Conservation (phyloP, 2,329 filamentous ascomycete species). For the Diaporthe ilicicola region DNA sequence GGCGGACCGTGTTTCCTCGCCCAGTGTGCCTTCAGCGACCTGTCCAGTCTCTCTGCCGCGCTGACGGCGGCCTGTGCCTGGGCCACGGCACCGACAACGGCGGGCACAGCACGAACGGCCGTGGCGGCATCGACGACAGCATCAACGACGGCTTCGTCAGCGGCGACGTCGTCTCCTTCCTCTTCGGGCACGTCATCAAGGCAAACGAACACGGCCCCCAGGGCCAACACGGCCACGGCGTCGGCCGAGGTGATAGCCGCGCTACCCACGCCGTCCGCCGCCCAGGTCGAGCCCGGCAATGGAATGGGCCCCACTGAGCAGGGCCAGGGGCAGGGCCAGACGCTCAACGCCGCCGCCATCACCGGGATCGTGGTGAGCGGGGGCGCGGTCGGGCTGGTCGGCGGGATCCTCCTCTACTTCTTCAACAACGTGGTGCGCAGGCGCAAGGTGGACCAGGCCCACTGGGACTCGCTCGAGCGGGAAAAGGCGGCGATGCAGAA, state of each 20-base stretch:
- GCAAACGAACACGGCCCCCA: background rate
- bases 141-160: too few species aligned
- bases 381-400: slow-evolving; percentile 12
- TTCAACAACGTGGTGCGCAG: slow-evolving; percentile 16
- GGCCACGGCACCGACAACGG: background rate
- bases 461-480: slow-evolving; percentile 19
- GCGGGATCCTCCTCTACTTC: slow-evolving; percentile 22
- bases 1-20: slow-evolving; percentile 19
- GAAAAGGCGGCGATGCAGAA: slow-evolving; percentile 19
- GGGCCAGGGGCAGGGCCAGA: background rate
- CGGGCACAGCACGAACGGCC: background rate
- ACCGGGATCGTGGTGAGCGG: slow-evolving; percentile 16
- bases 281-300: background rate
- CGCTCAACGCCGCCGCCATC: slow-evolving; percentile 2
- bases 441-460: slow-evolving; percentile 7
- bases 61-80: background rate
- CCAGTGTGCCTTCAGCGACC: background rate
- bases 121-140: background rate
- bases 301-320: background rate
- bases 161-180: background rate
- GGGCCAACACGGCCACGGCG: background rate
- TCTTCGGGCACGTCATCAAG: background rate
- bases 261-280: background rate
- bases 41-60: slow-evolving; percentile 5
- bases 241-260: slow-evolving; percentile 16